Conservation (phyloP, 768 basidiomycete genomes). For the Amyloporia xantha region DNA sequence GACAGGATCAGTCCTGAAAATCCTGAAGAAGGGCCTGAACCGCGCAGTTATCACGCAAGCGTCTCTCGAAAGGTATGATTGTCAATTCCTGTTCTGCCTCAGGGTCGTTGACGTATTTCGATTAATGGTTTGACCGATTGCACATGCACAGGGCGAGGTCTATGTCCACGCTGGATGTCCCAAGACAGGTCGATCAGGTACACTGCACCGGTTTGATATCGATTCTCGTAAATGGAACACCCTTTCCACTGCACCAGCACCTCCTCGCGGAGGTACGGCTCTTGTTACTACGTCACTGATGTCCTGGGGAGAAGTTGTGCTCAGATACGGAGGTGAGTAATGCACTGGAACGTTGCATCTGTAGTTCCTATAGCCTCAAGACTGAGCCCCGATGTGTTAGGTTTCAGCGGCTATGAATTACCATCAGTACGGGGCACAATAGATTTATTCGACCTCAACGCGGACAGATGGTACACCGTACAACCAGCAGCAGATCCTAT, state of each 20-base stretch:
- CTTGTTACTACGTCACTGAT: constrained; percentile 22
- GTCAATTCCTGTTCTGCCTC: not conserved
- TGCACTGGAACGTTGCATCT: not conserved
- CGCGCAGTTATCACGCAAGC: constrained; percentile 32
- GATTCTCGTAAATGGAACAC: constrained; percentile 23
- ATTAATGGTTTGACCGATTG: not conserved
- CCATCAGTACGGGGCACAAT: constrained; percentile 20
- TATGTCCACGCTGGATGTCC: constrained; percentile 39
- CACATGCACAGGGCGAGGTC: constrained; percentile 21
- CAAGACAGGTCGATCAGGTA: constrained; percentile 26
- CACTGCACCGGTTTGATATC: constrained; percentile 30
- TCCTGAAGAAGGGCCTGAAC: constrained; percentile 26
- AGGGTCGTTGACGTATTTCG: not conserved
- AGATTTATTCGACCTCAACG: constrained; percentile 28
- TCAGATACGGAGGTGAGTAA: constrained; percentile 32
- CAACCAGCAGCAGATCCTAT: constrained; percentile 21
- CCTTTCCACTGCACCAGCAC: constrained; percentile 31
- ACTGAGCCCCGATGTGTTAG: constrained; percentile 9
- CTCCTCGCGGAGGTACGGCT: constrained; percentile 35
- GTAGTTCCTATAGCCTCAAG: not conserved
- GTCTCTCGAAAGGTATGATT: constrained; percentile 23
- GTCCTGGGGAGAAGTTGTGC: constrained; percentile 18
- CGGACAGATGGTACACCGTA: constrained; percentile 21
- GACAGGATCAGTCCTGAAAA: constrained; percentile 21
- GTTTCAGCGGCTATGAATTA: constrained; percentile 32